Conservation (phyloP, 2,329 filamentous ascomycete genomes). For the Acarospora socialis region DNA sequence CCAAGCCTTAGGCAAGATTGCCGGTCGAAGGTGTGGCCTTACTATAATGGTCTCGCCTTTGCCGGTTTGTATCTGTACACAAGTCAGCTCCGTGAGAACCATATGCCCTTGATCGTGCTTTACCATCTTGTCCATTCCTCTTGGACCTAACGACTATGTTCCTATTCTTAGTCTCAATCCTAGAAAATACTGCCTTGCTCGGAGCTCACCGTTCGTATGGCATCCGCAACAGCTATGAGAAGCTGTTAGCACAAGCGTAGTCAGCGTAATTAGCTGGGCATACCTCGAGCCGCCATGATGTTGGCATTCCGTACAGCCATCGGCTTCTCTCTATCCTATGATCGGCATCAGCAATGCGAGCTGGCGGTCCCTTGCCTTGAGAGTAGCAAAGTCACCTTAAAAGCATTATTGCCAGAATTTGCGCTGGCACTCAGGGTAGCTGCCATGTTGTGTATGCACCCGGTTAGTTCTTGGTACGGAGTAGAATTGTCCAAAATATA, state of each 20-base stretch:
- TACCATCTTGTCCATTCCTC: constrained; percentile 97
- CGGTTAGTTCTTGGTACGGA: not conserved
- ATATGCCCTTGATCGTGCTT: constrained; percentile 9
- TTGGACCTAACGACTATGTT: constrained; percentile 65
- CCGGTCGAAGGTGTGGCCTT: too few relatives aligned
- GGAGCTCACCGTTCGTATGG: constrained; percentile 63
- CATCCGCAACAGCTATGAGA: constrained; percentile 74
- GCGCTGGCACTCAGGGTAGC: constrained; percentile 30
- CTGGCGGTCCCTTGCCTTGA: constrained; percentile 15
- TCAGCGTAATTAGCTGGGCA: constrained; percentile 6
- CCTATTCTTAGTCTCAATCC: constrained; percentile 19
- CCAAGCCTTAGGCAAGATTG: too few relatives aligned
- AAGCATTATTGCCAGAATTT: constrained; percentile 47
- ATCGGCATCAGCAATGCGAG: constrained; percentile 26
- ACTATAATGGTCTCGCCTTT: constrained; percentile 93
- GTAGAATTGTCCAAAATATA: too few relatives aligned
- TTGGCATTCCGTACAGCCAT: constrained; percentile 91
- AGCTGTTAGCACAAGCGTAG: constrained; percentile 14
- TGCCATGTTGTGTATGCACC: constrained; percentile 32
- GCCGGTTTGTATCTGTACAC: constrained; percentile 63
- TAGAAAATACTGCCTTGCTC: not conserved
- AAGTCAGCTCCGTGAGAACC: constrained; percentile 16
- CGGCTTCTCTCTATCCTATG: constrained; percentile 86
- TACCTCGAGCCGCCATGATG: constrained; percentile 92
- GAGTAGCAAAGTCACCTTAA: constrained; percentile 38